Conservation (phyloP, 1,284 basidiomycete genomes). For the Trichosporon coremiiforme region DNA sequence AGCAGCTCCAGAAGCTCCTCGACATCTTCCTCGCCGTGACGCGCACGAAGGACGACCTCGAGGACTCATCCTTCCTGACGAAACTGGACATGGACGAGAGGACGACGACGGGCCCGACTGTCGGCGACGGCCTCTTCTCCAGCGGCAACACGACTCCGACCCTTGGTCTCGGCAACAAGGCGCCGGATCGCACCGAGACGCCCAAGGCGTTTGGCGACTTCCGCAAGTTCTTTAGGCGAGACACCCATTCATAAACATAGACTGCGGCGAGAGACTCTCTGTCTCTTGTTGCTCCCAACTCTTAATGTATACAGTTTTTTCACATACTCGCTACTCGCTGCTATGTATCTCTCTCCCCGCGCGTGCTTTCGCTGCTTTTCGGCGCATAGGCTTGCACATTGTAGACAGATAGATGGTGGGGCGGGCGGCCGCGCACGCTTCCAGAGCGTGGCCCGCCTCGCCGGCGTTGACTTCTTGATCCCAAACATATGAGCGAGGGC, state of each 20-base stretch:
- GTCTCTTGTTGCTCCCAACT: neutral
- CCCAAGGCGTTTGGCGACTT: slow-evolving; percentile 82
- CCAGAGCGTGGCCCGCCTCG: slow-evolving; percentile 10
- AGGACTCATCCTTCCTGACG: slow-evolving; percentile 85
- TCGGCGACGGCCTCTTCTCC: slow-evolving; percentile 22
- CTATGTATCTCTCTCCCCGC: slow-evolving; percentile 4
- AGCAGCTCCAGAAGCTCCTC: slow-evolving; percentile 78
- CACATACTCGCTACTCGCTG: neutral
- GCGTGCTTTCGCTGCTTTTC: neutral
- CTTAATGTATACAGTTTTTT: slow-evolving; percentile 14
- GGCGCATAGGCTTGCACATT: slow-evolving; percentile 1
- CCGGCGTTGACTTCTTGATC: neutral
- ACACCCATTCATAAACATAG: slow-evolving; percentile 25
- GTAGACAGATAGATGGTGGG: slow-evolving; percentile 11
- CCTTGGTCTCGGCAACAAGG: slow-evolving; percentile 38
- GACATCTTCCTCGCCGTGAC: slow-evolving; percentile 90
- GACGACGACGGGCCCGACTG: slow-evolving; percentile 14
- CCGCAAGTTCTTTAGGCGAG: slow-evolving; percentile 49
- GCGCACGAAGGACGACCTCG: slow-evolving; percentile 80
- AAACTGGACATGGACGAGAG: slow-evolving; percentile 83
- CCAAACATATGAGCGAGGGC: neutral
- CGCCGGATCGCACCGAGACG: slow-evolving; percentile 59
- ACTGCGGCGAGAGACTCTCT: neutral
- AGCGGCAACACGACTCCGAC: slow-evolving; percentile 26
- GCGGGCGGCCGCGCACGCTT: neutral